These are phyloP conservation scores for Talaromyces albobiverticillius DNA, from an alignment of 2,329 filamentous ascomycete genomes.

Conservation along the genomic window DNA sequence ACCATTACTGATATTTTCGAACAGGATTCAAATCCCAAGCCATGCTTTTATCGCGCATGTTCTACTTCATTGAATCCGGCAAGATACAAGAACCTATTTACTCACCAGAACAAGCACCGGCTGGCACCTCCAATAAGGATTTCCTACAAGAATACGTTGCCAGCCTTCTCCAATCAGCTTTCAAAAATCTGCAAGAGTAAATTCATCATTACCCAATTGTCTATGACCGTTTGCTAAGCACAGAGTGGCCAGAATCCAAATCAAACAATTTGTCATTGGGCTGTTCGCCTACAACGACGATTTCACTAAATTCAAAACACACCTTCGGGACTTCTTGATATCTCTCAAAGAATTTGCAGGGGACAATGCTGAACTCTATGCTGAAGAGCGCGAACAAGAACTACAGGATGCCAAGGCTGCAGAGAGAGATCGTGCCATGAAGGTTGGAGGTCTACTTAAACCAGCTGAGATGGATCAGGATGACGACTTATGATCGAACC, in stretches of 20 bases:
- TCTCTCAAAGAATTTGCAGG: slow-evolving; percentile 95
- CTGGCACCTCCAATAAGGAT: slow-evolving; percentile 83
- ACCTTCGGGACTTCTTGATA: slow-evolving; percentile 94
- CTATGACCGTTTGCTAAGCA: slow-evolving; percentile 5
- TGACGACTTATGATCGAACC: slow-evolving; percentile 76
- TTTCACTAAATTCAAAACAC: slow-evolving; percentile 91
- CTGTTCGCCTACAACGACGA: slow-evolving; percentile 86
- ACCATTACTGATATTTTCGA: background rate
- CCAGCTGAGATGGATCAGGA: slow-evolving; percentile 91
- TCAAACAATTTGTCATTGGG: slow-evolving; percentile 83
- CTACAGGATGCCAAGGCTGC: slow-evolving; percentile 80
- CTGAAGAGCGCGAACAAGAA: slow-evolving; percentile 91
- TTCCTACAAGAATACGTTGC: slow-evolving; percentile 87
- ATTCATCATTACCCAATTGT: slow-evolving; percentile 35
- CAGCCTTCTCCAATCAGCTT: slow-evolving; percentile 80
- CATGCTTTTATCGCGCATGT: slow-evolving; percentile 88
- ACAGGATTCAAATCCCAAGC: slow-evolving; percentile 92
- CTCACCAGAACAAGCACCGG: slow-evolving; percentile 73
- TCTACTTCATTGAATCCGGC: slow-evolving; percentile 85
- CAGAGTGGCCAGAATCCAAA: slow-evolving; percentile 64
- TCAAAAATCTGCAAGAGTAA: slow-evolving; percentile 87
- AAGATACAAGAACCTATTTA: slow-evolving; percentile 95
- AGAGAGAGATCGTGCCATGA: slow-evolving; percentile 87
- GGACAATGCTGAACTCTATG: slow-evolving; percentile 90
- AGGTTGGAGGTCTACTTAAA: slow-evolving; percentile 93